Evolutionary conservation across 495 filamentous ascomycete species (phyloP).

Genomic region (Trichoderma gamsii): DNA sequence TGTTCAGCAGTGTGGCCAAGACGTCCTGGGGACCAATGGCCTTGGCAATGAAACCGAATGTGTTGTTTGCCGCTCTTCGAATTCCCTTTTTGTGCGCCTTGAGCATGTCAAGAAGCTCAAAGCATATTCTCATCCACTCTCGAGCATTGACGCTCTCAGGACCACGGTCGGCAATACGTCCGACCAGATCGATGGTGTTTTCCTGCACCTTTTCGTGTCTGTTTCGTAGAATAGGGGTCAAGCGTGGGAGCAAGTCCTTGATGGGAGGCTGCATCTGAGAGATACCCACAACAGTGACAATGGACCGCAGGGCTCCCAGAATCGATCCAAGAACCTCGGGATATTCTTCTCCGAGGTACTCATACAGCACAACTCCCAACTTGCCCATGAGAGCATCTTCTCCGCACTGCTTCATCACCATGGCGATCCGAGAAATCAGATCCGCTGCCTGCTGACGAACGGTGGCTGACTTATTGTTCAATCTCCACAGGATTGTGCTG

Average conservation of each 20-base stretch:
- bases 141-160: conserved; percentile 92
- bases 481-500: conserved; percentile 89
- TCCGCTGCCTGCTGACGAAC: conserved; percentile 97
- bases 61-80: conserved; percentile 97
- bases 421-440: conserved; percentile 90
- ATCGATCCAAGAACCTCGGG: conserved; percentile 97
- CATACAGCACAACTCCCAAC: conserved; percentile 92
- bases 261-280: conserved; percentile 99
- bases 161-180: conserved; percentile 95
- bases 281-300: conserved; percentile 98
- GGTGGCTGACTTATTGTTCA: conserved; percentile 95
- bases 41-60: conserved; percentile 99
- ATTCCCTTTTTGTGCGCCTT: conserved; percentile 99
- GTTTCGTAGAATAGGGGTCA: conserved; percentile 95
- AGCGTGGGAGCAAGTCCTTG: conserved; percentile 87
- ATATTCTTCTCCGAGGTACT: conserved; percentile 98
- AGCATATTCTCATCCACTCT: conserved; percentile 99
- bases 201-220: conserved; percentile 99
- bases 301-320: conserved; percentile 86
- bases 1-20: conserved; percentile 90
- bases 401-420: conserved; percentile 98
- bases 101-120: conserved; percentile 97
- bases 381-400: conserved; percentile 96
- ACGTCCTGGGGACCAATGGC: conserved; percentile 98
- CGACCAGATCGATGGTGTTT: conserved; percentile 98